phyloP scores from a whole-genome alignment of 192 early-diverging fungal genomes.

The Blastocladiella britannica region DNA sequence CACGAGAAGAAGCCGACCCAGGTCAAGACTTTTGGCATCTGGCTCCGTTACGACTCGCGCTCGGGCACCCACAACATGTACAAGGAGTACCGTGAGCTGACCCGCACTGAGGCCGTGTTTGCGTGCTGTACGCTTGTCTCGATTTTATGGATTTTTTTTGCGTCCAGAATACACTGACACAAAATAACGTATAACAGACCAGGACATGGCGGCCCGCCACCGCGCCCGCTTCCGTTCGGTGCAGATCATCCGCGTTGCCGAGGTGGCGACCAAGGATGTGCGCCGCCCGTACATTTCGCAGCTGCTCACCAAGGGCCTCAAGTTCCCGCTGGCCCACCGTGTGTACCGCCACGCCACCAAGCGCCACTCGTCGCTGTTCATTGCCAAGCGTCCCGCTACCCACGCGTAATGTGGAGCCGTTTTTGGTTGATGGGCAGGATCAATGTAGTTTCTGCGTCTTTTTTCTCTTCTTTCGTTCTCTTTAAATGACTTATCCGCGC shows the following conservation, averaged over 20 bases:
- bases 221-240: conserved; percentile 92
- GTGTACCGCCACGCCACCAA: conserved; percentile 62
- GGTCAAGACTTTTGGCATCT: conserved; percentile 98
- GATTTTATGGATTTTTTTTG: conserved; percentile 2
- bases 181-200: conserved; percentile 35
- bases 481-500: too few relatives aligned
- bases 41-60: conserved; percentile 98
- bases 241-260: conserved; percentile 97
- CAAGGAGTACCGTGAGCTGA: conserved; percentile 99
- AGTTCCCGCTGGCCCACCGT: conserved; percentile 97
- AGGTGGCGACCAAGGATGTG: conserved; percentile 60
- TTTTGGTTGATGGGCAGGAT: too few relatives aligned
- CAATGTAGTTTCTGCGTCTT: too few relatives aligned
- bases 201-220: conserved; percentile 98
- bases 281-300: conserved; percentile 97
- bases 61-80: conserved; percentile 99
- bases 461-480: too few relatives aligned
- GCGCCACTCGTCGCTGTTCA: conserved; percentile 60
- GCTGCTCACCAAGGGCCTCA: conserved; percentile 67
- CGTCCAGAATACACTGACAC: conserved; percentile 6
- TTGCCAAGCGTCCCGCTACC: conserved; percentile 82
- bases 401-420: conserved; percentile 40
- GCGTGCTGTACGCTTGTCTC: background rate
- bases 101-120: conserved; percentile 23
- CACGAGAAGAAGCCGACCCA: conserved; percentile 76